Evolutionary conservation across 1,139 yeast genomes (phyloP).

Genomic region (Yamadazyma songkhlaensis): DNA sequence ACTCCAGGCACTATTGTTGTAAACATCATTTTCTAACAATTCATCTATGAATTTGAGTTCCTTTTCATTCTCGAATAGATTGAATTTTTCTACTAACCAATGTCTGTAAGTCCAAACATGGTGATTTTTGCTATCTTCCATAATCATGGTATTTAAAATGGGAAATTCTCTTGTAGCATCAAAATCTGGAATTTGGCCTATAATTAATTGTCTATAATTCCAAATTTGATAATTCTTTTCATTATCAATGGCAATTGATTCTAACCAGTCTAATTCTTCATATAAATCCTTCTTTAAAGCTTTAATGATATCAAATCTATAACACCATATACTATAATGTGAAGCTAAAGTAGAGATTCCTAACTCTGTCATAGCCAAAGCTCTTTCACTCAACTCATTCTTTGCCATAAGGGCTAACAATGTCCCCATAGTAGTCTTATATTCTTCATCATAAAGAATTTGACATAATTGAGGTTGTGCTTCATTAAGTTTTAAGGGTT

Average conservation of each 20-base stretch:
- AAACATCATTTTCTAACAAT: slow-evolving; percentile 58
- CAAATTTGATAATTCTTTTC: slow-evolving; percentile 95
- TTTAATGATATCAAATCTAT: slow-evolving; percentile 58
- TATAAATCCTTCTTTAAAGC: slow-evolving; percentile 34
- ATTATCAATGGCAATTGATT: slow-evolving; percentile 66
- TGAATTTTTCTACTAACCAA: slow-evolving; percentile 66
- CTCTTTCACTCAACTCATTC: slow-evolving; percentile 68
- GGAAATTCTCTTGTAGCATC: slow-evolving; percentile 56
- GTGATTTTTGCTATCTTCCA: slow-evolving; percentile 82
- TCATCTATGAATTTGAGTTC: slow-evolving; percentile 57
- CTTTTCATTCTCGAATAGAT: slow-evolving; percentile 36
- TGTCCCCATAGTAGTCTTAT: slow-evolving; percentile 56
- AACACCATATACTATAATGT: slow-evolving; percentile 89
- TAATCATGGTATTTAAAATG: slow-evolving; percentile 62
- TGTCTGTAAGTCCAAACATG: slow-evolving; percentile 94
- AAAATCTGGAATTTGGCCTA: slow-evolving; percentile 26
- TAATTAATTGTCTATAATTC: slow-evolving; percentile 77
- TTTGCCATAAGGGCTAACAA: slow-evolving; percentile 58
- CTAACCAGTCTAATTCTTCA: slow-evolving; percentile 74
- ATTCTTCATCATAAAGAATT: slow-evolving; percentile 76
- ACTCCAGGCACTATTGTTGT: slow-evolving; percentile 94
- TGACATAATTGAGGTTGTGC: slow-evolving; percentile 61
- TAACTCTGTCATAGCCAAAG: slow-evolving; percentile 59
- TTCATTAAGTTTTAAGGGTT: slow-evolving; percentile 40
- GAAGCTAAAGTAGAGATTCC: slow-evolving; percentile 77